Conservation (phyloP, 441 rosid species). For the Hura crepitans region DNA sequence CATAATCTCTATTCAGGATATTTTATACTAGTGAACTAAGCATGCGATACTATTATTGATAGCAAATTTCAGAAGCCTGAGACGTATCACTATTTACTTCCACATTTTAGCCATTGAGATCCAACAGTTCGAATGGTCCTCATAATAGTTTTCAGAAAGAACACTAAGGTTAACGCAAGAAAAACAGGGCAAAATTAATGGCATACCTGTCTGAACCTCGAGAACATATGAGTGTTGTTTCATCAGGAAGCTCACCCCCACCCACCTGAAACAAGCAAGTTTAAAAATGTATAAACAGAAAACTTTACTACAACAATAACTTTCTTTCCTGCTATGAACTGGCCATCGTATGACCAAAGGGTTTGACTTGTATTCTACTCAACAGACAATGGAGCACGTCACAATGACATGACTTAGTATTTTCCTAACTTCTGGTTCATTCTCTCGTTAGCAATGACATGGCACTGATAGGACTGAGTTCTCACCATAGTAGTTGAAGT, state of each 20-base stretch:
- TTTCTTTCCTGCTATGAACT: background rate
- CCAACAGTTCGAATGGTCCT: constrained; percentile 20
- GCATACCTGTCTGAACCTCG: constrained; percentile 97
- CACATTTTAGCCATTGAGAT: constrained; percentile 7
- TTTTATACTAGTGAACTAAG: background rate
- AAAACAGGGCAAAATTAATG: background rate
- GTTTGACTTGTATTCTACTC: background rate
- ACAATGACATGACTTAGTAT: background rate
- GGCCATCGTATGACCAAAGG: background rate
- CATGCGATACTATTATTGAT: background rate
- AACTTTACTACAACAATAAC: background rate
- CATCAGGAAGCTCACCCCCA: constrained; percentile 87
- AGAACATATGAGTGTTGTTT: constrained; percentile 71
- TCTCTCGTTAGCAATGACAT: background rate
- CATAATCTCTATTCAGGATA: background rate
- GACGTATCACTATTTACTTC: background rate
- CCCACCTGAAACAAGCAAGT: constrained; percentile 59
- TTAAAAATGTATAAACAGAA: constrained; percentile 17
- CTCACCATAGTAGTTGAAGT: background rate
- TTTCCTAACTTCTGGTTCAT: background rate
- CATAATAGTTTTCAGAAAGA: background rate
- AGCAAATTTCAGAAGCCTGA: background rate
- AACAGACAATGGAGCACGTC: background rate
- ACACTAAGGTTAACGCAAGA: constrained; percentile 1
- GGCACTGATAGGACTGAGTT: background rate